phyloP scores from a whole-genome alignment of 345 rosid species.

The Leavenworthia alabamica region DNA sequence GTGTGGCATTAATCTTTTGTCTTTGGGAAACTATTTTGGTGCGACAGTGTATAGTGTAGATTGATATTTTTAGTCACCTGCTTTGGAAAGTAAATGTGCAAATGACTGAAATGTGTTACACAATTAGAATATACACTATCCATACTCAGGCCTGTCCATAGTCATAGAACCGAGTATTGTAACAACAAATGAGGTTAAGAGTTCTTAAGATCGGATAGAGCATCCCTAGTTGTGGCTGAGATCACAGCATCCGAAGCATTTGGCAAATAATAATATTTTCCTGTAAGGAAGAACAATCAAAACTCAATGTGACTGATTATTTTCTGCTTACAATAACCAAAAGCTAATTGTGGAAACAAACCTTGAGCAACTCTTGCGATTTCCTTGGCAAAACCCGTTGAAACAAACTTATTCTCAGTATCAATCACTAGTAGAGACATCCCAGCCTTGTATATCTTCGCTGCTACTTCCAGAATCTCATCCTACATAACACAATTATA shows the following conservation, averaged over 20 bases:
- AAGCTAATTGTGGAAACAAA: slow-evolving; percentile 5
- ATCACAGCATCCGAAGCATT: slow-evolving; percentile 97
- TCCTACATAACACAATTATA: slow-evolving; percentile 41
- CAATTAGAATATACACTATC: too few species aligned
- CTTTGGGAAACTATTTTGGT: too few species aligned
- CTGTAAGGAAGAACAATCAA: slow-evolving; percentile 35
- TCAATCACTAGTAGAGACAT: slow-evolving; percentile 93
- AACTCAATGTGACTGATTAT: background rate
- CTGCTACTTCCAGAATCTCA: slow-evolving; percentile 92
- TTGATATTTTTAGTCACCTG: too few species aligned
- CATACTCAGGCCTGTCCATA: too few species aligned
- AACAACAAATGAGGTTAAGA: slow-evolving; percentile 37
- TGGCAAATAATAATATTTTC: slow-evolving; percentile 95
- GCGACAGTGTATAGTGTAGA: too few species aligned
- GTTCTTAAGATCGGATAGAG: slow-evolving; percentile 70
- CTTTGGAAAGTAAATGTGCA: background rate
- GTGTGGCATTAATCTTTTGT: too few species aligned
- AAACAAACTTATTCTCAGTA: slow-evolving; percentile 97
- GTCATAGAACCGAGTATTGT: too few species aligned
- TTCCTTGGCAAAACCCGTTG: slow-evolving; percentile 97
- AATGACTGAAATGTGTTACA: too few species aligned
- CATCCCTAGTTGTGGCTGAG: slow-evolving; percentile 83
- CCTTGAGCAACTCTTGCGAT: slow-evolving; percentile 99
- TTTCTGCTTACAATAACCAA: background rate
- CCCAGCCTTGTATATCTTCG: slow-evolving; percentile 80